A percentile compares a stretch with the other conserved stretches of the same genome.
phyloP scores from a whole-genome alignment of 2,329 filamentous ascomycete genomes.

The Aureobasidium sp. region DNA sequence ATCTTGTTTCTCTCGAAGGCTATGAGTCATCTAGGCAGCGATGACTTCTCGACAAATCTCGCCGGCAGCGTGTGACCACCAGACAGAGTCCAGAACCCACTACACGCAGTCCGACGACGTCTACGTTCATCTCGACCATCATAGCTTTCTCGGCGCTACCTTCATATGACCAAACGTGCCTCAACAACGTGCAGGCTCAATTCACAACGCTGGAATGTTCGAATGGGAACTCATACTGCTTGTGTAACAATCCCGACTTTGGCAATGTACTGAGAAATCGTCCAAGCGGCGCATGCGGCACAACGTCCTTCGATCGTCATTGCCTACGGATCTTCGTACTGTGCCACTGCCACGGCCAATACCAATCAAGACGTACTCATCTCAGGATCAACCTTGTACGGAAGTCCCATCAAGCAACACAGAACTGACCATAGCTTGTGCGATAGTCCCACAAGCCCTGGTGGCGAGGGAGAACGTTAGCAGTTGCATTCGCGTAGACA shows the following conservation, averaged over 20 bases:
- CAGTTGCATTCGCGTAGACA: background rate
- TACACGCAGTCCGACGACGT: background rate
- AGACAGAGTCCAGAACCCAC: background rate
- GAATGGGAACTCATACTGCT: background rate
- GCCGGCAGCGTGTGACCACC: too few relatives aligned
- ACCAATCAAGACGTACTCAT: background rate
- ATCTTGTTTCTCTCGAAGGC: too few relatives aligned
- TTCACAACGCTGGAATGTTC: background rate
- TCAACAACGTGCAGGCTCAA: constrained; percentile 12
- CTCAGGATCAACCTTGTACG: background rate
- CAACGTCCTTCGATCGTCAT: too few relatives aligned
- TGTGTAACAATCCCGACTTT: background rate
- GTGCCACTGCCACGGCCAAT: too few relatives aligned
- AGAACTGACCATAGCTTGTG: too few relatives aligned
- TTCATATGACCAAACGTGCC: background rate
- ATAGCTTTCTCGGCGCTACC: background rate
- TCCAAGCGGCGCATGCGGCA: background rate
- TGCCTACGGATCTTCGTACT: too few relatives aligned
- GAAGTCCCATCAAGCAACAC: background rate
- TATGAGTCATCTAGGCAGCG: too few relatives aligned
- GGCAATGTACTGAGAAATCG: background rate
- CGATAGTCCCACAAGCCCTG: too few relatives aligned
- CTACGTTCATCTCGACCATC: background rate
- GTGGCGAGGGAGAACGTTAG: background rate
- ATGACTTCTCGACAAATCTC: too few relatives aligned